Conservation (phyloP, 2,329 filamentous ascomycete species). For the Aaosphaeria pasadenensis region DNA sequence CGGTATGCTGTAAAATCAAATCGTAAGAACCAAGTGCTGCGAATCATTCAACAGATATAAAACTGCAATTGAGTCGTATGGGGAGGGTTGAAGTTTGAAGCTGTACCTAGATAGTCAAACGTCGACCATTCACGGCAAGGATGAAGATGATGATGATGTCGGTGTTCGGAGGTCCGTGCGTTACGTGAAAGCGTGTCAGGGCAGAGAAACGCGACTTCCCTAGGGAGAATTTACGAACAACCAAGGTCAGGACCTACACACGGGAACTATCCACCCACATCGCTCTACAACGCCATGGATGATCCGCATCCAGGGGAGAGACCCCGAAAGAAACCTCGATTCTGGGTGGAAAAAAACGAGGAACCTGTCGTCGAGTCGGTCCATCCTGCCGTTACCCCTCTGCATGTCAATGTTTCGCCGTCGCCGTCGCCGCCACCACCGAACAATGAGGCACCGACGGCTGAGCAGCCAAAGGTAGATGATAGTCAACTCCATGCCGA, state of each 20-base stretch:
- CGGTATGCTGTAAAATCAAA: no score
- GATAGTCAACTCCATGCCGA: neutral
- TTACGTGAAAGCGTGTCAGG: constrained; percentile 28
- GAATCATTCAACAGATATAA: no score
- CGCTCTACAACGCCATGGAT: constrained; percentile 23
- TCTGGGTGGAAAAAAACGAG: constrained; percentile 31
- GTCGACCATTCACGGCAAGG: no score
- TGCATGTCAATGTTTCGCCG: no score
- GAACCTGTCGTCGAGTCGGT: constrained; percentile 2
- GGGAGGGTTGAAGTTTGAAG: no score
- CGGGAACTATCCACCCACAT: neutral
- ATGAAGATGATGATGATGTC: constrained; percentile 16
- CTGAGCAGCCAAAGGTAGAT: no score
- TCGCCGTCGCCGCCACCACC: no score
- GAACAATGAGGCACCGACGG: no score
- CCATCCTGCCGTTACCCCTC: neutral
- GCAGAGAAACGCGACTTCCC: constrained; percentile 18
- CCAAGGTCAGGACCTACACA: no score
- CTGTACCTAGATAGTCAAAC: no score
- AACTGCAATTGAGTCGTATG: no score
- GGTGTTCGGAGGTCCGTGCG: constrained; percentile 16
- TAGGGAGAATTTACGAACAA: constrained; percentile 1
- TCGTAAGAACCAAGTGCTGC: no score
- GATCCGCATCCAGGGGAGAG: constrained; percentile 48
- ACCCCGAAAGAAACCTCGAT: constrained; percentile 61